Conservation (phyloP, 83 land plant genomes). For the Isoetes engelmannii region DNA sequence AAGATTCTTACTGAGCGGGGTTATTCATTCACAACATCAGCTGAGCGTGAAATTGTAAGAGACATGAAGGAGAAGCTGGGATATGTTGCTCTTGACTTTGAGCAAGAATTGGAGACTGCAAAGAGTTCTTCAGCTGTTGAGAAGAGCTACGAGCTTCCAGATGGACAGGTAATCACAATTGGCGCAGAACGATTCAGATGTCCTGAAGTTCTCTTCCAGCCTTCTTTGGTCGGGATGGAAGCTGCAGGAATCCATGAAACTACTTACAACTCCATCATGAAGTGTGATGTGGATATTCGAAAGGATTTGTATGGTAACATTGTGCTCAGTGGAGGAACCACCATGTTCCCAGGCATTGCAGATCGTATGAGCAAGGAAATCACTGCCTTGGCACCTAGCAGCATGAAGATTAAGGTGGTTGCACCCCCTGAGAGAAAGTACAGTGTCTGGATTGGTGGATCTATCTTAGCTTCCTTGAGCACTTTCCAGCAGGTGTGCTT, state of each 20-base stretch:
- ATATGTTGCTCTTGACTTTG: slow-evolving; percentile 33
- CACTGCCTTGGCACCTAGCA: slow-evolving; percentile 58
- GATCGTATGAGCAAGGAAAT: slow-evolving; percentile 27
- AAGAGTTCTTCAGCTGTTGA: slow-evolving; percentile 36
- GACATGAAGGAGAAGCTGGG: slow-evolving; percentile 35
- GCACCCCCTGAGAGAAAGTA: slow-evolving; percentile 32
- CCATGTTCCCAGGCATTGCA: slow-evolving; percentile 19
- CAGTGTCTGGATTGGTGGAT: slow-evolving; percentile 38
- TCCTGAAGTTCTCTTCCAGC: slow-evolving; percentile 30
- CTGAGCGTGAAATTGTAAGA: slow-evolving; percentile 46
- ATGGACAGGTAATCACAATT: slow-evolving; percentile 50
- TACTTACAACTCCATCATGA: slow-evolving; percentile 61
- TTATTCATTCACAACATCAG: slow-evolving; percentile 42
- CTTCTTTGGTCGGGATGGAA: slow-evolving; percentile 29
- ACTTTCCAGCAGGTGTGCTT: slow-evolving; percentile 34
- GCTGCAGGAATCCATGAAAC: slow-evolving; percentile 41
- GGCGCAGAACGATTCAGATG: slow-evolving; percentile 28
- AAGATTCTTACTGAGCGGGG: slow-evolving; percentile 50
- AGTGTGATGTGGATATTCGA: slow-evolving; percentile 39
- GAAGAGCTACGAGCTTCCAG: slow-evolving; percentile 56
- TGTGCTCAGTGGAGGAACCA: slow-evolving; percentile 45
- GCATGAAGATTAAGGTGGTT: slow-evolving; percentile 51
- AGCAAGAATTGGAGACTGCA: slow-evolving; percentile 43
- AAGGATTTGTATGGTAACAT: slow-evolving; percentile 32
- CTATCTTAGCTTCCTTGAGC: slow-evolving; percentile 32